Percentiles rank a stretch among this genome's conserved stretches.
Evolutionary conservation across 2,329 filamentous ascomycete genomes (phyloP).

Genomic region (Cercospora canescens): DNA sequence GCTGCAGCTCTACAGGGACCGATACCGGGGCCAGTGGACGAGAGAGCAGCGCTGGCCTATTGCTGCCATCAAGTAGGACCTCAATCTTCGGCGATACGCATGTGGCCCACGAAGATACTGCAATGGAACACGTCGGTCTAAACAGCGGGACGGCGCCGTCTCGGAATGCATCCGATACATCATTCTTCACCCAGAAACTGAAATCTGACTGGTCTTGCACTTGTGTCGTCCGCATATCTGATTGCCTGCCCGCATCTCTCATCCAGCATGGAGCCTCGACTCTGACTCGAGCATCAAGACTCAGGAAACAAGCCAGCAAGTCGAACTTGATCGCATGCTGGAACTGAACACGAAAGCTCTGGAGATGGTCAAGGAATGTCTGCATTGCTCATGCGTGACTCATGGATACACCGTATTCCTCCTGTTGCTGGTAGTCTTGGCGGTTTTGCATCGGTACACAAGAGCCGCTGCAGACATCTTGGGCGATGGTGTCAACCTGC

Average conservation of each 20-base stretch:
- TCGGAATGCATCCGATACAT: neutral
- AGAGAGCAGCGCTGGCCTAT: neutral
- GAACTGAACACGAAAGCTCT: neutral
- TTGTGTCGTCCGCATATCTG: neutral
- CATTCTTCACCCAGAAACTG: neutral
- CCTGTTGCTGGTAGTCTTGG: neutral
- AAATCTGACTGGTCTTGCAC: neutral
- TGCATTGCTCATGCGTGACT: neutral
- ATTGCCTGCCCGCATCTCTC: neutral
- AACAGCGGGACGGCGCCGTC: neutral
- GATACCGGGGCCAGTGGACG: neutral
- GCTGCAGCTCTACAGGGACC: neutral
- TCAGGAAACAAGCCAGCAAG: neutral
- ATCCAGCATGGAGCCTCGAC: neutral
- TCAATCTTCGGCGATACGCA: neutral
- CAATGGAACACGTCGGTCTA: neutral
- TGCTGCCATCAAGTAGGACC: neutral
- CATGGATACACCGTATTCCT: neutral
- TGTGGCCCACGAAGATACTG: neutral
- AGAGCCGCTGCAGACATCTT: neutral
- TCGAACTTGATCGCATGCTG: neutral
- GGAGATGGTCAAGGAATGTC: neutral
- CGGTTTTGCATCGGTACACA: neutral
- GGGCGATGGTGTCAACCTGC: neutral
- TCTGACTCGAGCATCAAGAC: neutral